These are phyloP conservation scores for Microcera coccophila DNA, from an alignment of 2,329 filamentous ascomycete species.

Conservation along the genomic window DNA sequence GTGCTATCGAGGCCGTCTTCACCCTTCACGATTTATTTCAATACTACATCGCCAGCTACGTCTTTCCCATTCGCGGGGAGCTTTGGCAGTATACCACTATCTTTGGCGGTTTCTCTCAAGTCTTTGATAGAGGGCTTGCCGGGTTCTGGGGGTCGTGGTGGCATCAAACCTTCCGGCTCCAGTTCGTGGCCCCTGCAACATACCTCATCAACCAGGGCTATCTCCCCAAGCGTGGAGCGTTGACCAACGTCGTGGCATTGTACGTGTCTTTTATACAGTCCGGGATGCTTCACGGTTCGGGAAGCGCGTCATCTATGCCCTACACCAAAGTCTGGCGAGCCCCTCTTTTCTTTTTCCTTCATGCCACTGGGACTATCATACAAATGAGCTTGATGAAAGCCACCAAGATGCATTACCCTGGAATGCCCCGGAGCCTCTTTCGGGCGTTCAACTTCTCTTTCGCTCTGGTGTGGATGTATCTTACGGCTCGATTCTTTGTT, in stretches of 20 bases:
- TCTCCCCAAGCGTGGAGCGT: slow-evolving; percentile 31
- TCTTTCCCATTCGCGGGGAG: slow-evolving; percentile 50
- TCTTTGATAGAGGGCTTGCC: slow-evolving; percentile 66
- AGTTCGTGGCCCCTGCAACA: slow-evolving; percentile 59
- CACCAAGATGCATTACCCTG: slow-evolving; percentile 36
- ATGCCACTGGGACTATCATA: slow-evolving; percentile 60
- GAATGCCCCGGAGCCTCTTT: slow-evolving; percentile 44
- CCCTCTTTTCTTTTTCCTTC: slow-evolving; percentile 66
- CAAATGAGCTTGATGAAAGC: slow-evolving; percentile 46
- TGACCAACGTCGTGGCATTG: slow-evolving; percentile 27
- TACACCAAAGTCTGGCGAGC: slow-evolving; percentile 49
- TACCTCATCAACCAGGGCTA: slow-evolving; percentile 42
- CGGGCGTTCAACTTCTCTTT: slow-evolving; percentile 58
- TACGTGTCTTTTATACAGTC: slow-evolving; percentile 57
- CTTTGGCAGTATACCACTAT: slow-evolving; percentile 53
- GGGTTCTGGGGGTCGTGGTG: slow-evolving; percentile 85
- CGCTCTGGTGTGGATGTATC: slow-evolving; percentile 62
- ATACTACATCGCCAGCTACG: slow-evolving; percentile 43
- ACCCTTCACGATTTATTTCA: slow-evolving; percentile 56
- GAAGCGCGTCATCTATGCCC: slow-evolving; percentile 63
- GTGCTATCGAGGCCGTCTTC: slow-evolving; percentile 59
- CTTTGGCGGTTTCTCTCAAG: slow-evolving; percentile 50
- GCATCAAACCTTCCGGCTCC: slow-evolving; percentile 84
- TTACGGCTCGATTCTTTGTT: slow-evolving; percentile 61
- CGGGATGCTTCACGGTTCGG: slow-evolving; percentile 66